Evolutionary conservation across 106 monocot species (phyloP).

Genomic region (Gastrodia elata): DNA sequence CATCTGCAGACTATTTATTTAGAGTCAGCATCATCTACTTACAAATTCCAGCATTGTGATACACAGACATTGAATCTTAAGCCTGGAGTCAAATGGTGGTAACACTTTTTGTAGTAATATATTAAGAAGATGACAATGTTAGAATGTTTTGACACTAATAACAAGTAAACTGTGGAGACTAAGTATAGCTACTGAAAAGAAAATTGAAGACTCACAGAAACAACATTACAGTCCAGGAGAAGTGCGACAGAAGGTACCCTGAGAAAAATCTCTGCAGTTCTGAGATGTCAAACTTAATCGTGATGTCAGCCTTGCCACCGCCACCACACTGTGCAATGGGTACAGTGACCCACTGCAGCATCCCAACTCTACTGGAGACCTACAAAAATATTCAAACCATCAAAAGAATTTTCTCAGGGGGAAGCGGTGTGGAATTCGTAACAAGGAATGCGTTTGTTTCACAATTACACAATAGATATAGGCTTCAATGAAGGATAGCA

Average conservation of each 20-base stretch:
- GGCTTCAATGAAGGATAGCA: background rate
- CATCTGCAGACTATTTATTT: background rate
- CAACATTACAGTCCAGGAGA: slow-evolving; percentile 53
- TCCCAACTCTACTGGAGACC: slow-evolving; percentile 45
- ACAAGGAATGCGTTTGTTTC: background rate
- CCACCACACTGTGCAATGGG: slow-evolving; percentile 57
- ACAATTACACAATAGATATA: background rate
- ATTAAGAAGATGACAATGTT: background rate
- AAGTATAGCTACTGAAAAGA: background rate
- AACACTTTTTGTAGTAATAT: background rate
- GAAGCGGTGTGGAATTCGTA: background rate
- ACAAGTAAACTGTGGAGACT: background rate
- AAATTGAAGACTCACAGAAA: slow-evolving; percentile 7
- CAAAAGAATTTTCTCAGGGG: background rate
- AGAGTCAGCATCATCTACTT: background rate
- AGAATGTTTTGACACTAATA: background rate
- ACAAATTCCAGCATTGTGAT: background rate
- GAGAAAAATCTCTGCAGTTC: slow-evolving; percentile 37
- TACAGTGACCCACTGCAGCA: slow-evolving; percentile 27
- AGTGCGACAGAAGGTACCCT: slow-evolving; percentile 65
- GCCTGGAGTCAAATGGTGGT: background rate
- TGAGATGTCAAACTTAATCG: slow-evolving; percentile 39
- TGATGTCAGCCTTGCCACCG: slow-evolving; percentile 54
- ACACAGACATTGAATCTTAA: background rate
- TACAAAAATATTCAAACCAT: slow-evolving; percentile 7